A percentile compares a stretch with the other conserved stretches of the same genome.
Conservation (phyloP, 192 early-diverging fungal genomes). For the Piromyces sp. region DNA sequence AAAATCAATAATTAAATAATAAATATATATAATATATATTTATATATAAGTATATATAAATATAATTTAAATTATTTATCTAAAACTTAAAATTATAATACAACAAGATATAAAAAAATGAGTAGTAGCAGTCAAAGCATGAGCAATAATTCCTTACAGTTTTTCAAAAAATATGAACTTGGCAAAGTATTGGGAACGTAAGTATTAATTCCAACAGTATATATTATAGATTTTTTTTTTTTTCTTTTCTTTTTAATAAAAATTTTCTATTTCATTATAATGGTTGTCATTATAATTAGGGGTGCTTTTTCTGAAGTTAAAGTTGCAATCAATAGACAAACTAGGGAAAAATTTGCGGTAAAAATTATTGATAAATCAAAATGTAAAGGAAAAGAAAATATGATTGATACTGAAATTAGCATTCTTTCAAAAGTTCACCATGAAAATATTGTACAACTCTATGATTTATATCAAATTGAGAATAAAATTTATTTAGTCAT, state of each 20-base stretch:
- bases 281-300: too few species aligned
- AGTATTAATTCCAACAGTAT: neutral
- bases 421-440: slow-evolving; percentile 67
- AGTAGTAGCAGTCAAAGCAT: neutral
- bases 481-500: slow-evolving; percentile 23
- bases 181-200: neutral
- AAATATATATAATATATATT: too few species aligned
- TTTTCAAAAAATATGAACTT: neutral
- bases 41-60: too few species aligned
- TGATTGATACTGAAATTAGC: slow-evolving; percentile 83
- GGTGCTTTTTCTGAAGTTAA: neutral
- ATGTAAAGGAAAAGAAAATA: slow-evolving; percentile 60
- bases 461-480: slow-evolving; percentile 26
- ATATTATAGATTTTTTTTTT: too few species aligned
- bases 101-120: neutral
- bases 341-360: slow-evolving; percentile 65
- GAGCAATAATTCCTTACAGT: neutral
- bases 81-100: too few species aligned
- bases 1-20: too few species aligned
- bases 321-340: slow-evolving; percentile 29
- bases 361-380: slow-evolving; percentile 83
- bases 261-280: too few species aligned
- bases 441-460: slow-evolving; percentile 74
- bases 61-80: too few species aligned
- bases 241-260: too few species aligned